These are phyloP conservation scores for Axilococcus clingmanii DNA, from an alignment of 139 green algal genomes.

Conservation along the genomic window DNA sequence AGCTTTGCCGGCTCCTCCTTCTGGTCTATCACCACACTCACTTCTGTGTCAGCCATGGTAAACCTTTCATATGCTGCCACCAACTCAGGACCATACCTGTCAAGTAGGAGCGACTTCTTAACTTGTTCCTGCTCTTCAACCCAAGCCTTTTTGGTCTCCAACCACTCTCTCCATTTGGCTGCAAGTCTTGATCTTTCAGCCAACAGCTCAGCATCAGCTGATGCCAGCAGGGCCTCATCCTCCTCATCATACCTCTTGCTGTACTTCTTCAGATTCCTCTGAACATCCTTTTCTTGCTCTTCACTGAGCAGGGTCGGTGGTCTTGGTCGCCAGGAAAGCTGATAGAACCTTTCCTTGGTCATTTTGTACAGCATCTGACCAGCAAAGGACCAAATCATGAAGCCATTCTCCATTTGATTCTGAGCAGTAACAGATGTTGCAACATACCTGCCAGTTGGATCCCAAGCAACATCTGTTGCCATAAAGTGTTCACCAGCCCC, in stretches of 20 bases:
- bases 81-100: conserved; percentile 27
- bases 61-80: conserved; percentile 19
- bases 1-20: conserved; percentile 53
- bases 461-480: conserved; percentile 88
- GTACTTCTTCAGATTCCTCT: conserved; percentile 87
- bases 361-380: conserved; percentile 76
- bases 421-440: conserved; percentile 73
- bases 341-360: conserved; percentile 75
- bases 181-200: conserved; percentile 53
- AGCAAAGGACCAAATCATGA: conserved; percentile 83
- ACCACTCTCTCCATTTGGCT: conserved; percentile 61
- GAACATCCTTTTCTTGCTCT: conserved; percentile 85
- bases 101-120: conserved; percentile 25
- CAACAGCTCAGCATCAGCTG: conserved; percentile 68
- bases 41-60: conserved; percentile 45
- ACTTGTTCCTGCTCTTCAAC: conserved; percentile 6
- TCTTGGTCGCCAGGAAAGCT: conserved; percentile 93
- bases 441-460: conserved; percentile 88
- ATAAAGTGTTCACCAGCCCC: conserved; percentile 92
- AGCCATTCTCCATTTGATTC: conserved; percentile 97
- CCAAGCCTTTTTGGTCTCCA: conserved; percentile 16
- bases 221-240: conserved; percentile 70
- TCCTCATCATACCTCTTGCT: conserved; percentile 90
- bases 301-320: conserved; percentile 64
- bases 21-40: conserved; percentile 60